Conservation (phyloP, 768 basidiomycete species). For the Tylopilus balloui region DNA sequence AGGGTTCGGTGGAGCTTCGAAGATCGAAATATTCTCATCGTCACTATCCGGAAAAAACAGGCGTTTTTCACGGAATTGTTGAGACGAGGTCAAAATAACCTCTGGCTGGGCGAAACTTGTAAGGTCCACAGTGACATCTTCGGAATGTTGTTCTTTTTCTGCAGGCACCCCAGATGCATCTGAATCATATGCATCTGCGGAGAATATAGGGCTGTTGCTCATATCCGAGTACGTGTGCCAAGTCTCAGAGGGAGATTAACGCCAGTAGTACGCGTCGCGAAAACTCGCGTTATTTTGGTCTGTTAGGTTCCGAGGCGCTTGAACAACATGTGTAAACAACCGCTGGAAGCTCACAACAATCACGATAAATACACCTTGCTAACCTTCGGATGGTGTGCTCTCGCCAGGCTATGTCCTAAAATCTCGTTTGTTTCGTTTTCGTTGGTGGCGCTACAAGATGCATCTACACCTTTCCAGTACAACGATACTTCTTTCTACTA, state of each 20-base stretch:
- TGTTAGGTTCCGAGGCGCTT: slow-evolving; percentile 14
- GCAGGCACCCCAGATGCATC: slow-evolving; percentile 22
- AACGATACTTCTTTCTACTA: not conserved
- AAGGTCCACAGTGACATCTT: not conserved
- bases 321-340: slow-evolving; percentile 7
- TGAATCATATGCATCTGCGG: slow-evolving; percentile 55
- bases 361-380: too few species aligned
- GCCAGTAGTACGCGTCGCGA: slow-evolving; percentile 5
- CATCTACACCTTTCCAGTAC: not conserved
- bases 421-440: not conserved
- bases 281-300: slow-evolving; percentile 24
- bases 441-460: not conserved
- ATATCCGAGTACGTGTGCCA: slow-evolving; percentile 6
- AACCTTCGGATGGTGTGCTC: too few species aligned
- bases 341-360: too few species aligned
- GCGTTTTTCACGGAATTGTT: slow-evolving; percentile 25
- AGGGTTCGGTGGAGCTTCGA: slow-evolving; percentile 4
- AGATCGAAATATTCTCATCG: slow-evolving; percentile 34
- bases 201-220: slow-evolving; percentile 41
- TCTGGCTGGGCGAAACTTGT: not conserved
- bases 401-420: not conserved
- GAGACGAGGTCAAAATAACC: slow-evolving; percentile 4
- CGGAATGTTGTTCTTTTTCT: slow-evolving; percentile 6
- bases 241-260: not conserved
- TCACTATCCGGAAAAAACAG: slow-evolving; percentile 44